These are phyloP conservation scores for Juncus effusus DNA, from an alignment of 176 grass and related monocot genomes.

Conservation along the genomic window DNA sequence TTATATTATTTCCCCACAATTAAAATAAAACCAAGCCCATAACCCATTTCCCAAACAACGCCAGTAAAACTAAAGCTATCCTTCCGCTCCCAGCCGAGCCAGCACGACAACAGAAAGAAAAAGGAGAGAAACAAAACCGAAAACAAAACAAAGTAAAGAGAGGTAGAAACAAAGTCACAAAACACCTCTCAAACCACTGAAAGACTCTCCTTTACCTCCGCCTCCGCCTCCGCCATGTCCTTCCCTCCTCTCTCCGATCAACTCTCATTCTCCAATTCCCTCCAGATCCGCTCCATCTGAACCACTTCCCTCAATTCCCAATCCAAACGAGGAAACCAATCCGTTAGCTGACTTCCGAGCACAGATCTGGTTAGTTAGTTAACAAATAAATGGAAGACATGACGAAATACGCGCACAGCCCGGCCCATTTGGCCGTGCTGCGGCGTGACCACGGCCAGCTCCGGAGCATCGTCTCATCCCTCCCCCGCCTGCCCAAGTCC, in stretches of 20 bases:
- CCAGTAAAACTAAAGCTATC: too few species aligned
- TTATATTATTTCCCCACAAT: too few species aligned
- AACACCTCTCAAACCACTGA: too few species aligned
- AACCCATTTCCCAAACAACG: too few species aligned
- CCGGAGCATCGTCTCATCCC: constrained; percentile 31
- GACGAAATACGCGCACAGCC: constrained; percentile 72
- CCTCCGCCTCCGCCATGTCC: constrained; percentile 20
- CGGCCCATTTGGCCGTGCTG: constrained; percentile 64
- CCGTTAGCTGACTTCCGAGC: background rate
- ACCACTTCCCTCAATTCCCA: background rate
- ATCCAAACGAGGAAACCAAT: background rate
- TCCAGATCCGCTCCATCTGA: constrained; percentile 25
- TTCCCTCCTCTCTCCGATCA: background rate
- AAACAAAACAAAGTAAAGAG: too few species aligned
- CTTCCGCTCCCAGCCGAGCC: too few species aligned
- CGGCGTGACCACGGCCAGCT: constrained; percentile 62
- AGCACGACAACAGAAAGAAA: too few species aligned
- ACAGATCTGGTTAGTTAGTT: constrained; percentile 30
- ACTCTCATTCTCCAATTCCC: constrained; percentile 31
- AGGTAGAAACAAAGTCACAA: too few species aligned
- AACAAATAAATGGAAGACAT: constrained; percentile 60
- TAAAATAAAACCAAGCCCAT: too few species aligned
- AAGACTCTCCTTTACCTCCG: background rate
- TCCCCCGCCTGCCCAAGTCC: constrained; percentile 60
- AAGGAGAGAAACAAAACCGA: too few species aligned